Base-by-base conservation (phyloP, 768 basidiomycete genomes). In the Boletus reticuloceps region DNA sequence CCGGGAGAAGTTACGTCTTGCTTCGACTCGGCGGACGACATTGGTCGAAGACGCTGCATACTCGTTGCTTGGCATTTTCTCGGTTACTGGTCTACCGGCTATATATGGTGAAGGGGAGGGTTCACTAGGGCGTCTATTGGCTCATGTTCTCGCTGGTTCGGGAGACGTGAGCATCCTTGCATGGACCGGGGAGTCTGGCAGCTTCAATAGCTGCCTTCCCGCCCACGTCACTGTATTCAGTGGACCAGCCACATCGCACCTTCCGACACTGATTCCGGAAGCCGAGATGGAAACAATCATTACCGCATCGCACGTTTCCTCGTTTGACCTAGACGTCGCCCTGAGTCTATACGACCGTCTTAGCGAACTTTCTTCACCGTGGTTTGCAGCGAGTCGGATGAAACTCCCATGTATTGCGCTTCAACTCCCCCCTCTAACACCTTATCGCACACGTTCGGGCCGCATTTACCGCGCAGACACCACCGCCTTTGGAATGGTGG, bases 321-420 rank as follows among this genome's bases (percentile, higher is more conserved):
- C 38, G n/a, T 6, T 42, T 27, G 38, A 56, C 10, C n/a, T 27
- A 0, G 45, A 32, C 31, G 4, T 2, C 6, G 51, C 25, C 0
- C 1, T 41, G 31, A 5, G 1, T 11, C 27, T 56, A n/a, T 55
- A 55, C 4, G 20, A 37, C 9, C 25, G 20, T 9, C 29, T 56
- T 19, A 12, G 13, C 8, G 17, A 41, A 8, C 53, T 56, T 19
- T 7, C 34, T 5, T 2, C 46, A 13, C 46, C 40, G 8, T 48
- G 27, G 46, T 55, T 55, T 6, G 20, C 53, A 17, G 55, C 20
- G 6, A 56, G 31, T 31, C 53, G 53, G 20, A 55, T 55, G 53
- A 55, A 38, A 17, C 55, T 55, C 16, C 41, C 53, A 1, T 56
- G 55, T 8, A 38, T 55, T 5, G 22, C 46, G 8, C 55, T 56